phyloP scores from a whole-genome alignment of 75 land plant genomes.

The Selaginella tamariscina region DNA sequence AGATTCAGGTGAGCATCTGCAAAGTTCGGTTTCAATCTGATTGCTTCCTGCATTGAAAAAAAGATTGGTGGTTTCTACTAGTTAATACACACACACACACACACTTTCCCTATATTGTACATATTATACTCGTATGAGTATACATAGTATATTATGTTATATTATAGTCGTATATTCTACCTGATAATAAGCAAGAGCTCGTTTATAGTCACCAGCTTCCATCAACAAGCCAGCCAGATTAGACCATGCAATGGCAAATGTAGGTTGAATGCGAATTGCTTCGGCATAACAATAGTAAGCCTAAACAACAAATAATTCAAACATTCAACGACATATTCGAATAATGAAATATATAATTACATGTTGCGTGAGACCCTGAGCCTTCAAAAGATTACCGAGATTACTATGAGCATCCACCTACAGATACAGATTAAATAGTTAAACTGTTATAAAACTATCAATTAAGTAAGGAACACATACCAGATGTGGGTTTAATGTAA shows the following conservation, averaged over 20 bases:
- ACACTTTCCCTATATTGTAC: too few relatives aligned
- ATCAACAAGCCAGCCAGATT: slow-evolving; percentile 87
- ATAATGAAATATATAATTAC: slow-evolving; percentile 24
- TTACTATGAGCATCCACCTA: slow-evolving; percentile 99
- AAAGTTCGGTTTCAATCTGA: slow-evolving; percentile 67
- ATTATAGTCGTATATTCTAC: too few relatives aligned
- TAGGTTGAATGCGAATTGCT: slow-evolving; percentile 76
- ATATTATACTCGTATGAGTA: not conserved
- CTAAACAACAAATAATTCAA: slow-evolving; percentile 40
- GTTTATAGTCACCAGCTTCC: slow-evolving; percentile 78
- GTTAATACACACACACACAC: too few relatives aligned
- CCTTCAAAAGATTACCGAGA: slow-evolving; percentile 88
- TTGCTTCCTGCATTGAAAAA: slow-evolving; percentile 61
- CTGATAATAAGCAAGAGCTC: slow-evolving; percentile 77
- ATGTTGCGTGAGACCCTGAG: slow-evolving; percentile 84
- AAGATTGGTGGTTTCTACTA: too few relatives aligned
- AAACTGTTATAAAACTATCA: not conserved
- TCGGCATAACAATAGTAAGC: slow-evolving; percentile 88
- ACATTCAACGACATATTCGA: not conserved
- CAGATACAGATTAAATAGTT: not conserved
- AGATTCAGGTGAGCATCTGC: slow-evolving; percentile 80
- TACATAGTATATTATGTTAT: not conserved
- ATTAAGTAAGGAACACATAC: slow-evolving; percentile 24
- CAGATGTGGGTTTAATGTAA: slow-evolving; percentile 72
- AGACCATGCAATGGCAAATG: slow-evolving; percentile 99